These are phyloP conservation scores for Cystobasidium sp. DNA, from an alignment of 1,284 basidiomycete genomes.

Conservation along the genomic window DNA sequence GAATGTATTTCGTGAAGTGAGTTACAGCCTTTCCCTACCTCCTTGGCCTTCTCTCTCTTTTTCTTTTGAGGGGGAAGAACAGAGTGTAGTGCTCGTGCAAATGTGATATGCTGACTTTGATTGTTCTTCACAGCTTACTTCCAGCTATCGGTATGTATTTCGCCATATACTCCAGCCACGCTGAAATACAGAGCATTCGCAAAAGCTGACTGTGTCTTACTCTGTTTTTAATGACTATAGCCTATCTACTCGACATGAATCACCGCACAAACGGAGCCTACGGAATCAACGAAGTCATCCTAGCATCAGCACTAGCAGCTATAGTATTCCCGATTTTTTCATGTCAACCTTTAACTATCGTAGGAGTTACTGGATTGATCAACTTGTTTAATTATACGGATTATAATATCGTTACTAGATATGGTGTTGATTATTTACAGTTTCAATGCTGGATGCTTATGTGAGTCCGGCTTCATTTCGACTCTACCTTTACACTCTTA, in stretches of 20 bases:
- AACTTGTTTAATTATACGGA: conserved; percentile 87
- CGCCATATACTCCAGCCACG: conserved; percentile 5
- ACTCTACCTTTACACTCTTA: neutral
- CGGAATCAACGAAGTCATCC: conserved; percentile 81
- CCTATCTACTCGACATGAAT: conserved; percentile 90
- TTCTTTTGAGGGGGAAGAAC: neutral
- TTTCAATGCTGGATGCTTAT: conserved; percentile 61
- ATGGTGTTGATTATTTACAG: conserved; percentile 72
- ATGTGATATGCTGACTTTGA: conserved; percentile 13
- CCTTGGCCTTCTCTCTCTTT: neutral
- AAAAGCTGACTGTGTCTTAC: conserved; percentile 61
- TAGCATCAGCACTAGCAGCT: conserved; percentile 70
- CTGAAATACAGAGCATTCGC: neutral
- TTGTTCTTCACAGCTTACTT: conserved; percentile 55
- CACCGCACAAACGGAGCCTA: conserved; percentile 83
- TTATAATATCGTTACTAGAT: conserved; percentile 71
- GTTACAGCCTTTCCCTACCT: conserved; percentile 48
- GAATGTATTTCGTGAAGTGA: conserved; percentile 80
- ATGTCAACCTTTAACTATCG: conserved; percentile 88
- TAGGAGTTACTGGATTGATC: conserved; percentile 81
- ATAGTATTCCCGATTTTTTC: conserved; percentile 89
- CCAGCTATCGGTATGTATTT: conserved; percentile 22
- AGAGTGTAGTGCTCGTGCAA: neutral
- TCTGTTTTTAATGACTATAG: conserved; percentile 70
- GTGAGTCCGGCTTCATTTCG: conserved; percentile 56